Conservation (phyloP, 2,329 filamentous ascomycete genomes). For the Cordyceps cicadae region DNA sequence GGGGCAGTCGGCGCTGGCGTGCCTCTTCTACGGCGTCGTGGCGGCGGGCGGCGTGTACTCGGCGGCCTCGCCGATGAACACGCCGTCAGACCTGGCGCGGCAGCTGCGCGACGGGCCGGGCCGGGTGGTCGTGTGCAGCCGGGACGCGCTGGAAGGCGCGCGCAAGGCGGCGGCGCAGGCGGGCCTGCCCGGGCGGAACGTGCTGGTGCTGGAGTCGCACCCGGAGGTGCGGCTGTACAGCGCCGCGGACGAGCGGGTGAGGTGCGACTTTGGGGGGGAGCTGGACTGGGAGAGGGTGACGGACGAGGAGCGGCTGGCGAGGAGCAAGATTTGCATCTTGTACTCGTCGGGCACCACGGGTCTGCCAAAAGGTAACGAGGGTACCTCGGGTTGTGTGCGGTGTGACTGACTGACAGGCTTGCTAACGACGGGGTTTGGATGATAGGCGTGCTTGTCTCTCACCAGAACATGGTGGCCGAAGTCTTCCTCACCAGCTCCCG, state of each 20-base stretch:
- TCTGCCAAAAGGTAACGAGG: conserved; percentile 31
- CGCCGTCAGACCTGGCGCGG: conserved; percentile 41
- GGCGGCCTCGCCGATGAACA: conserved; percentile 42
- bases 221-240: conserved; percentile 21
- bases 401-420: no score
- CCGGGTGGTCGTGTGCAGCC: conserved; percentile 36
- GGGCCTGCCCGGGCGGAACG: conserved; percentile 34
- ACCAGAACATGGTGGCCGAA: conserved; percentile 35
- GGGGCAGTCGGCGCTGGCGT: conserved; percentile 46
- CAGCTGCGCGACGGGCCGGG: conserved; percentile 29
- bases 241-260: conserved; percentile 16
- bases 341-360: conserved; percentile 44
- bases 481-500: conserved; percentile 23
- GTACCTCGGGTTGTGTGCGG: no score
- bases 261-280: conserved; percentile 24
- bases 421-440: not conserved
- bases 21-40: conserved; percentile 47
- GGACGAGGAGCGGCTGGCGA: conserved; percentile 34
- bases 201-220: conserved; percentile 42
- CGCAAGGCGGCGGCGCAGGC: conserved; percentile 39
- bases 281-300: conserved; percentile 48
- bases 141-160: conserved; percentile 37
- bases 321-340: conserved; percentile 33
- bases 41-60: conserved; percentile 53
- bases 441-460: conserved; percentile 34